Evolutionary conservation across 1,284 basidiomycete species (phyloP), one percentile per base, ranked within the genome.

Genomic region (Apiotrichum porosum): DNA sequence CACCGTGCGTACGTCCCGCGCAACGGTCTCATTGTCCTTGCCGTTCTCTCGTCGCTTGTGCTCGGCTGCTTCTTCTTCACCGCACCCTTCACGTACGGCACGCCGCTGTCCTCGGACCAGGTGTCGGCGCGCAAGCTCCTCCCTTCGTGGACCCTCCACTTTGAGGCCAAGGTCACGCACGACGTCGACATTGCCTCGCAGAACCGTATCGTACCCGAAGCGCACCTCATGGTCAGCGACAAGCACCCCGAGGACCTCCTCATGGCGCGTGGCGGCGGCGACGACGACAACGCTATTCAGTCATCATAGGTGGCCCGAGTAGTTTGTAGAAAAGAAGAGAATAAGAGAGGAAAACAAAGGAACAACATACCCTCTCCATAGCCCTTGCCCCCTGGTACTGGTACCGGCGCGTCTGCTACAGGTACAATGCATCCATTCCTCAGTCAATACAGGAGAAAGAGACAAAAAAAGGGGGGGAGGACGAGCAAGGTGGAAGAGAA

Each of bases 21-120:
- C 23, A 42, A 46, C 24, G 54, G 55, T 26, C 44, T 59, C 9
- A 49, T 81, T n/a, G 77, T 84, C n/a, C 76, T 79, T 10, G 62
- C 77, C 6, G 85, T 81, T 57, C 73, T 79, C 45, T 55, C 87
- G 34, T 57, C 79, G 32, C 37, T 68, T 9, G 74, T 91, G 71
- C 79, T 91, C 50, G 75, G 75, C 35, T 78, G 84, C 75, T 90
- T 84, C 61, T 58, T 81, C 37, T 95, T 81, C 77, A 76, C 92
- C 44, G 79, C 86, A 21, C 92, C 92, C 32, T 76, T 97, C 62
- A 95, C 92, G 10, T 97, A 93, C 69, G 93, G 91, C 49, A 79
- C 85, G 19, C 90, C 92, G 26, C 76, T 97, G 60, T 95, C 91
- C 9, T 94, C 91, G 68, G 92, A 90, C 33, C 59, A 69, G 46